Evolutionary conservation across 148 eudicot species (phyloP).

Genomic region (Cornus controversa): DNA sequence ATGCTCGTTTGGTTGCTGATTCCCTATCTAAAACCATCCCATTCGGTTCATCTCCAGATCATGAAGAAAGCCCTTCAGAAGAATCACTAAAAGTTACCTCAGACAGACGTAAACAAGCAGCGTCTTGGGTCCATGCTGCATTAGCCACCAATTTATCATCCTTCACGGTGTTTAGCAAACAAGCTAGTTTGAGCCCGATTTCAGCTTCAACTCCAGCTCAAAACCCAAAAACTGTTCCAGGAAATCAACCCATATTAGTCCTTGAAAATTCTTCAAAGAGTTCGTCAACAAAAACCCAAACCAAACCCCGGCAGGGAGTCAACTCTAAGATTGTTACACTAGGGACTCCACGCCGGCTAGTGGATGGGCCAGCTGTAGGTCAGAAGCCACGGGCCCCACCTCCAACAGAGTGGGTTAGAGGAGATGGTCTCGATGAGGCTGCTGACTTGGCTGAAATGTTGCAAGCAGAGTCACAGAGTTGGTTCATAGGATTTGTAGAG

Average conservation of each 20-base stretch:
- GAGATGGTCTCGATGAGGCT: constrained; percentile 68
- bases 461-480: constrained; percentile 60
- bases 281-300: constrained; percentile 43
- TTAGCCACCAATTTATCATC: constrained; percentile 68
- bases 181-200: constrained; percentile 26
- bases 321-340: constrained; percentile 38
- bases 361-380: constrained; percentile 31
- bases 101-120: constrained; percentile 69
- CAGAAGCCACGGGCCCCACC: constrained; percentile 48
- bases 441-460: constrained; percentile 69
- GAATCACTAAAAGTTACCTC: constrained; percentile 53
- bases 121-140: constrained; percentile 89
- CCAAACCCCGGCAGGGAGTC: constrained; percentile 49
- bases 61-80: constrained; percentile 61
- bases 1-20: constrained; percentile 39
- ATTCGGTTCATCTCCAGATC: constrained; percentile 53
- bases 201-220: constrained; percentile 33
- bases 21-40: constrained; percentile 52
- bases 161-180: constrained; percentile 56
- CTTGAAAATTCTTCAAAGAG: constrained; percentile 55
- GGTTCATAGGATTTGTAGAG: constrained; percentile 88
- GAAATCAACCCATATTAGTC: constrained; percentile 51
- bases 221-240: constrained; percentile 27
- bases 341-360: constrained; percentile 41
- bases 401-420: constrained; percentile 64